Conservation (phyloP, 2,329 filamentous ascomycete genomes). For the Fusarium buharicum region DNA sequence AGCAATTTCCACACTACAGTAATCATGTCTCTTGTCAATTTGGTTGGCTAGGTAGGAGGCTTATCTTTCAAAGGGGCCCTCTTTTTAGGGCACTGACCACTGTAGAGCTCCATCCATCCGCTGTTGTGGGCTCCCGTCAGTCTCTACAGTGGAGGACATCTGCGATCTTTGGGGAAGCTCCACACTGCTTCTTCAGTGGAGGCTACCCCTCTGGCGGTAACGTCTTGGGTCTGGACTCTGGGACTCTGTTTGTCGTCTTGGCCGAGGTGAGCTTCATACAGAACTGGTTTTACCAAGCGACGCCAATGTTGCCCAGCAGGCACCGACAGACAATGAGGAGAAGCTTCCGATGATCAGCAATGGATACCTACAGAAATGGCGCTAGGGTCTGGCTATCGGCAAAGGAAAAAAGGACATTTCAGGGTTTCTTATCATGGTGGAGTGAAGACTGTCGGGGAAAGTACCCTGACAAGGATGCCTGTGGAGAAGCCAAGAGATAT, state of each 20-base stretch:
- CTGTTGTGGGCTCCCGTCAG: background rate
- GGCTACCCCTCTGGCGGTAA: conserved; percentile 22
- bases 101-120: conserved; percentile 11
- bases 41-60: conserved; percentile 27
- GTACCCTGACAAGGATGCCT: conserved; percentile 22
- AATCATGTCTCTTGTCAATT: conserved; percentile 13
- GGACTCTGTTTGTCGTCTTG: background rate
- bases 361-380: conserved; percentile 2
- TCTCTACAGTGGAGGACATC: conserved; percentile 2
- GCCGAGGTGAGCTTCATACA: background rate
- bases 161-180: conserved; percentile 24
- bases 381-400: conserved; percentile 19
- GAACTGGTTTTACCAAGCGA: background rate
- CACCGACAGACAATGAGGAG: conserved; percentile 3
- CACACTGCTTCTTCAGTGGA: conserved; percentile 42
- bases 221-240: conserved; percentile 17
- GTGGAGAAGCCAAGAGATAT: conserved; percentile 19
- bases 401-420: conserved; percentile 8
- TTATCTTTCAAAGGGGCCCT: conserved; percentile 9
- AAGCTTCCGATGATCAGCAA: conserved; percentile 12
- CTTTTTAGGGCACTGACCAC: conserved; percentile 24
- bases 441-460: conserved; percentile 34
- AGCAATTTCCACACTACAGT: conserved; percentile 9
- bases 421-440: conserved; percentile 25
- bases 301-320: conserved; percentile 4